Percentiles rank a stretch among this genome's conserved stretches.
Evolutionary conservation across 2,329 filamentous ascomycete species (phyloP).

Genomic region (Triangularia setosa): DNA sequence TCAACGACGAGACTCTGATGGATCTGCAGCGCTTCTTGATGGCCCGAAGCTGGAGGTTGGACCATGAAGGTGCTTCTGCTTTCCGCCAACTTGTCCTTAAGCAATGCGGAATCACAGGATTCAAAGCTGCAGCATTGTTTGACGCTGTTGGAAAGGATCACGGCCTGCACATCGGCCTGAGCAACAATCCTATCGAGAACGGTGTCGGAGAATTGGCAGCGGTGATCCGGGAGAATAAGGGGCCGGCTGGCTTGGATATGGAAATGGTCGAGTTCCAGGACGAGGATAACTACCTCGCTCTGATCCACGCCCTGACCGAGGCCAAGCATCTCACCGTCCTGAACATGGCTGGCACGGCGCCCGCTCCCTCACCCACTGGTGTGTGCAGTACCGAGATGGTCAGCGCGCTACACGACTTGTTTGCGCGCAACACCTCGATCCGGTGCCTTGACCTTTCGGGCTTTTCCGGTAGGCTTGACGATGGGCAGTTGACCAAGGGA

Average conservation of each 20-base stretch:
- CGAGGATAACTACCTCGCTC: conserved; percentile 48
- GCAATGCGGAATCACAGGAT: conserved; percentile 49
- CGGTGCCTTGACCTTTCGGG: conserved; percentile 55
- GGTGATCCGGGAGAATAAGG: conserved; percentile 44
- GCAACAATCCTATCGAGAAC: conserved; percentile 50
- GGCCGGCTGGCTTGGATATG: conserved; percentile 48
- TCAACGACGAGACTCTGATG: conserved; percentile 47
- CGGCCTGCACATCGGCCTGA: conserved; percentile 47
- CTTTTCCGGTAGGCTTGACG: conserved; percentile 54
- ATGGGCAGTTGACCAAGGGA: conserved; percentile 51
- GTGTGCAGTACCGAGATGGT: conserved; percentile 43
- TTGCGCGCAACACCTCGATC: conserved; percentile 48
- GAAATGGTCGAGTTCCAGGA: conserved; percentile 56
- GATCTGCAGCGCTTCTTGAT: conserved; percentile 44
- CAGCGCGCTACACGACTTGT: conserved; percentile 46
- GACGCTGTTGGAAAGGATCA: conserved; percentile 45
- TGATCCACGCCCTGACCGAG: conserved; percentile 47
- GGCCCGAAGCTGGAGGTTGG: conserved; percentile 14
- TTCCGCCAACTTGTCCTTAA: conserved; percentile 47
- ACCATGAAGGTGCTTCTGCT: conserved; percentile 30
- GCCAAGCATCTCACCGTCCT: conserved; percentile 49
- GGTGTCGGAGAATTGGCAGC: conserved; percentile 49
- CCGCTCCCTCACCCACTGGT: conserved; percentile 33
- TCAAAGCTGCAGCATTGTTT: conserved; percentile 48
- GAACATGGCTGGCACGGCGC: conserved; percentile 52